Evolutionary conservation across 1,284 basidiomycete species (phyloP).

Genomic region (Xerocomus cyaneibrunnescens): DNA sequence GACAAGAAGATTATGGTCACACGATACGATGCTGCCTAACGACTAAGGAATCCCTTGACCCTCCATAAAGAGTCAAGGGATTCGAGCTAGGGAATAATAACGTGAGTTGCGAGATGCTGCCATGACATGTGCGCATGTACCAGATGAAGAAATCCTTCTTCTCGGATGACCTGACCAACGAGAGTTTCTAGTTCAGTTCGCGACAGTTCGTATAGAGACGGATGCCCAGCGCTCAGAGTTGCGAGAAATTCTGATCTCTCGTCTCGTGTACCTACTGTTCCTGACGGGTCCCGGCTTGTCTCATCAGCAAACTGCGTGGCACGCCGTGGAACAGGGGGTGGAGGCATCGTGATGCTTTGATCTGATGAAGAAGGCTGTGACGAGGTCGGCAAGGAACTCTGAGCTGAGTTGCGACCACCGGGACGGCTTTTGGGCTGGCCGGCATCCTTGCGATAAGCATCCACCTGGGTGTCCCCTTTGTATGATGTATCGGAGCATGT

Average conservation of each 20-base stretch:
- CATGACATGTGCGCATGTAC: constrained; percentile 29
- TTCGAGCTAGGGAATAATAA: constrained; percentile 38
- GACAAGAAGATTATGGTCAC: background rate
- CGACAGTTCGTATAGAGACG: constrained; percentile 49
- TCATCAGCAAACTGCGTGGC: constrained; percentile 5
- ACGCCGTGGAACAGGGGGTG: constrained; percentile 22
- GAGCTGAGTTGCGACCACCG: constrained; percentile 4
- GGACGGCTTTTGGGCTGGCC: background rate
- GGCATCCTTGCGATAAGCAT: background rate
- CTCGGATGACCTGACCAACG: constrained; percentile 52
- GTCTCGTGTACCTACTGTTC: constrained; percentile 1
- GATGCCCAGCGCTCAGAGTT: constrained; percentile 41
- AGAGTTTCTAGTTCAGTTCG: constrained; percentile 45
- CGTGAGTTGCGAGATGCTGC: constrained; percentile 19
- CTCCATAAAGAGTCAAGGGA: constrained; percentile 39
- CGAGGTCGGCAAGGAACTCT: constrained; percentile 33
- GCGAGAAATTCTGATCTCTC: constrained; percentile 33
- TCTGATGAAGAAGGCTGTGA: constrained; percentile 34
- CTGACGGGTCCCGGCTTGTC: constrained; percentile 2
- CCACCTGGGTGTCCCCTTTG: constrained; percentile 2
- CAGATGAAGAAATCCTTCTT: constrained; percentile 55
- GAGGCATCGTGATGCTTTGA: constrained; percentile 29
- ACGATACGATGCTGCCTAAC: constrained; percentile 14
- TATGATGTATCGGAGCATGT: constrained; percentile 32
- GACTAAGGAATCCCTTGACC: constrained; percentile 39